Base-by-base conservation (phyloP, 1,284 basidiomycete genomes). In the Neolentinus lepideus region DNA sequence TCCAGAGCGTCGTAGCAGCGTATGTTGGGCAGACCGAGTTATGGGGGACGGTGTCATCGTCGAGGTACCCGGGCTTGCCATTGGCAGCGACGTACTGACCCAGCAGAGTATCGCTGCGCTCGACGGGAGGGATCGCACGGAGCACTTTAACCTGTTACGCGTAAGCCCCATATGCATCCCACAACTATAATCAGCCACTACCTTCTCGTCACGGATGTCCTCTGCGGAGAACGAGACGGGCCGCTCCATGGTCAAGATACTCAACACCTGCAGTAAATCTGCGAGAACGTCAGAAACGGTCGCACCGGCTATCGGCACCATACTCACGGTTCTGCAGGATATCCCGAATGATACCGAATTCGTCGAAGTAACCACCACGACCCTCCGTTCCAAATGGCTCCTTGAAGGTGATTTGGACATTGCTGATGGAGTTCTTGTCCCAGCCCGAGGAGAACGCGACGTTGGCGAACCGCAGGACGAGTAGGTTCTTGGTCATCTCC, bases 401-500 rank as follows among this genome's bases (percentile, higher is more conserved):
- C 77, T 98, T 98, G 84, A 98, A 97, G 9, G 93, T 96, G 75
- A 98, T 96, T 72, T 98, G 95, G 38, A 98, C 92, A 68, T 94
- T 98, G 73, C 84, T 87, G 74, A 98, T 90, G 57, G 85, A 90
- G 71, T 94, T 92, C 73, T 91, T 96, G 76, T 97, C 94, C 90
- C 94, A 95, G 25, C 83, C 82, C 26, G 90, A 83, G 60, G 85
- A 84, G 72, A 97, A 73, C 27, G 94, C 90, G 62, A 94, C 75
- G 72, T 98, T 98, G 60, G 92, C 94, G 67, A 98, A 98, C 45
- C 94, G 87, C 52, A 97, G 77, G 31, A 97, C 92, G 59, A 98
- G 88, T 56, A 98, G 70, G 71, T 98, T 98, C 80, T 98, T 98
- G 69, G 97, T 91, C 94, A 98, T 98, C 79, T 98, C 94, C 77